Base-by-base conservation (phyloP, 108 stramenopile genomes). In the Nitzschia sp. region DNA sequence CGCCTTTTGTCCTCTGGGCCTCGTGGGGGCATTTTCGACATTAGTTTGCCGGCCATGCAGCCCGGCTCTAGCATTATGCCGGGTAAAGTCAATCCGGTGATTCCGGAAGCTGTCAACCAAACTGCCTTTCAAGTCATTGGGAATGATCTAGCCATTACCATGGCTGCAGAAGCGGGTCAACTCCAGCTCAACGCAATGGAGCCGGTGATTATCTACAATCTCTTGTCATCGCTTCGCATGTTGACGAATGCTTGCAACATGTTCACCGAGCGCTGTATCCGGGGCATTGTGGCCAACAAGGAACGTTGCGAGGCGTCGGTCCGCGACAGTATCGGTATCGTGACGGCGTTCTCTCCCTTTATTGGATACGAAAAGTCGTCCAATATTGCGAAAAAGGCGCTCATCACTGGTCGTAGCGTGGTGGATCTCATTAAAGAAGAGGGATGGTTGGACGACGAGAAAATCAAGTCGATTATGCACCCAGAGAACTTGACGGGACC, bases 131-230 rank as follows among this genome's bases (percentile, higher is more conserved):
- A 81, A 57, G 87, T 91, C 18, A 85, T 91, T 68, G 90, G 87
- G 18, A 86, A 91, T 64, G 70, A 88, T 46, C 74, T 77, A 18
- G 80, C 89, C 61, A 78, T 85, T 59, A 78, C 85, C 2, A 57
- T 88, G 36, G 81, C 77, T 5, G 87, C 85, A 27, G 72, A 78
- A 54, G 77, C 86, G 31, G 89, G 89, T 25, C 85, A 85, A 57
- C 84, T 90, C 30, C 85, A 90, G 65, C 75, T 91, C 36, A 88
- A 88, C 72, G 84, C 81, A 21, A 86, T 85, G 80, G 86, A 88
- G 64, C 87, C 89, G 18, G 64, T 90, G 46, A 90, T 90, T 70
- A 74, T 71, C 6, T 61, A 74, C 49, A 83, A 79, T 46, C 48
- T 87, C 1, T 77, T 87, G 17, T 51, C 55, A 11, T 84, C 79